Percentiles rank a stretch among this genome's conserved stretches.
phyloP scores from a whole-genome alignment of 2,329 filamentous ascomycete genomes.

The Massarina eburnea region DNA sequence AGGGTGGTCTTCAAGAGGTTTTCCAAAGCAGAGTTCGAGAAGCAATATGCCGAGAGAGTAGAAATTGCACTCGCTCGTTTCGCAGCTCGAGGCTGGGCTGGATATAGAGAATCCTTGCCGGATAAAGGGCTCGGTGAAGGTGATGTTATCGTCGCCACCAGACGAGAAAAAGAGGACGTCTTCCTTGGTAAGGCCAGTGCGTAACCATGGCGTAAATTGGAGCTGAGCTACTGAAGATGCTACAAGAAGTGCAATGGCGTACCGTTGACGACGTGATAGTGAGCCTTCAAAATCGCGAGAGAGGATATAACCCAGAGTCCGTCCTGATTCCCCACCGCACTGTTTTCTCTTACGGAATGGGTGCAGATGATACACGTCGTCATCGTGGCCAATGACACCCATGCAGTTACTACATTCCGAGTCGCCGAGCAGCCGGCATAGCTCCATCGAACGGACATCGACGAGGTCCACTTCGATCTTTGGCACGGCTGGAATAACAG shows the following conservation, averaged over 20 bases:
- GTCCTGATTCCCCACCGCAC: neutral
- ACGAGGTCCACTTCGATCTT: constrained; percentile 3
- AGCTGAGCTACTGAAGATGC: constrained; percentile 20
- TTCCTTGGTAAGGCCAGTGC: constrained; percentile 11
- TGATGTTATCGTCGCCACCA: constrained; percentile 4
- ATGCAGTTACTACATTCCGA: constrained; percentile 10
- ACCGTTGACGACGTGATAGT: constrained; percentile 14
- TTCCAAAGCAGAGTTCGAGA: constrained; percentile 20
- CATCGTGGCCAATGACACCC: constrained; percentile 15
- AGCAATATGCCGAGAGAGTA: constrained; percentile 20
- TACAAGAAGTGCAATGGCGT: constrained; percentile 18
- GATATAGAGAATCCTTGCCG: constrained; percentile 69
- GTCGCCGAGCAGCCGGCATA: constrained; percentile 11
- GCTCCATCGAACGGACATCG: constrained; percentile 3
- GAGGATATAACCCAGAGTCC: constrained; percentile 14
- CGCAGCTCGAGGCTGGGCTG: constrained; percentile 52
- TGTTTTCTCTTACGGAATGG: constrained; percentile 6
- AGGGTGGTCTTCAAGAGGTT: constrained; percentile 16
- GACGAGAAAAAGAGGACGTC: constrained; percentile 15
- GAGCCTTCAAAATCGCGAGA: constrained; percentile 6
- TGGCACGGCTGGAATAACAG: constrained; percentile 1
- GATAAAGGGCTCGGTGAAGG: constrained; percentile 68
- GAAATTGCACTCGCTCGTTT: constrained; percentile 15
- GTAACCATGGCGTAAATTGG: constrained; percentile 18
- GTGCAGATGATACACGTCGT: constrained; percentile 15